Base-by-base conservation (phyloP, 805 yeast genomes). In the Blastobotrys mokoenaii region DNA sequence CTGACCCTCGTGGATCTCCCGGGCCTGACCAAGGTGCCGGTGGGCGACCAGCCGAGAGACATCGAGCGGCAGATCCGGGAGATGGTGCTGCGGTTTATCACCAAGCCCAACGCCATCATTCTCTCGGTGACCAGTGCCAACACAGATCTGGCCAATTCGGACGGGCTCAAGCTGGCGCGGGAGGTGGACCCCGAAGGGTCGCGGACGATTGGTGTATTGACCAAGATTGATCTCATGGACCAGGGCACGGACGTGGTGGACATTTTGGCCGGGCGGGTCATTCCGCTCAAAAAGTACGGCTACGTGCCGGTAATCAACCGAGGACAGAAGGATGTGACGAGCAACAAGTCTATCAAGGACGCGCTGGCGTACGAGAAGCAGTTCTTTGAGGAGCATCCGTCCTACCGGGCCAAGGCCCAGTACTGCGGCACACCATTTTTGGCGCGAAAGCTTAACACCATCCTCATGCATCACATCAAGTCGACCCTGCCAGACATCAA, bases 391-490 rank as follows among this genome's bases (percentile, higher is more conserved):
- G 73, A 75, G 54, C 98, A 93, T 65, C 81, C 96, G 6, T 79
- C 95, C 17, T 93, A 93, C 67, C 77, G 87, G 56, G 82, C 93
- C 29, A 93, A 90, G 63, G 90, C 97, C 6, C 94, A 86, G 60
- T 90, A 80, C 69, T 93, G 98, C 67, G 98, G 98, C 65, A 93
- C 98, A n/a, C 97, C 97, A 35, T 93, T 83, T 65, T 72, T 93
- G 61, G 96, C 97, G 43, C 84, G 87, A 63, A 86, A 88, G 66
- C 76, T 93, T 60, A 93, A 86, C 66, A 79, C 83, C 37, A 86
- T 93, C 55, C 74, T 93, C 57, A 73, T 87, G 67, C 87, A 82
- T 61, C 98, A 93, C 67, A 93, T 93, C 65, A 80, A 84, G 64
- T 79, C 82, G 45, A 83, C 88, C 7, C 69, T 84, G 61, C 98